A percentile compares a stretch with the other conserved stretches of the same genome.
These are phyloP conservation scores for Purshia tridentata DNA, from an alignment of 306 rosid species.

Conservation along the genomic window DNA sequence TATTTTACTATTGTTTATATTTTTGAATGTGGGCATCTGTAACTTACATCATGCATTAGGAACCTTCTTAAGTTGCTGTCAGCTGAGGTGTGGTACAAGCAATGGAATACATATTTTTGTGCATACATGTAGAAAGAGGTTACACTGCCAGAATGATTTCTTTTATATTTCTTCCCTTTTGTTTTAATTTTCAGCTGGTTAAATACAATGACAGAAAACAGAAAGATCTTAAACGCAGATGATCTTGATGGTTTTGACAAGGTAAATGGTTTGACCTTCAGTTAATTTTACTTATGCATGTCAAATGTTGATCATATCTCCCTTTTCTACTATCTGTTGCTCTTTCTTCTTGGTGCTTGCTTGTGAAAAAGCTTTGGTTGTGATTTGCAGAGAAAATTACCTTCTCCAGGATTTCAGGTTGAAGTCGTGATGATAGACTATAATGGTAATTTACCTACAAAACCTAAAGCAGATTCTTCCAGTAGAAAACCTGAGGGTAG, in stretches of 20 bases:
- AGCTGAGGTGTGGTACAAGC: too few species aligned
- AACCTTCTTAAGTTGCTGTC: background rate
- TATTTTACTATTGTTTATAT: background rate
- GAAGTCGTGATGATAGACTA: constrained; percentile 87
- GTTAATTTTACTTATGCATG: background rate
- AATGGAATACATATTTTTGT: background rate
- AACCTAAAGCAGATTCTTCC: constrained; percentile 41
- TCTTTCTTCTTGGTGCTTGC: constrained; percentile 8
- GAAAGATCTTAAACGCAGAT: constrained; percentile 44
- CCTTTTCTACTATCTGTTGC: constrained; percentile 7
- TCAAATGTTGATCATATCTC: background rate
- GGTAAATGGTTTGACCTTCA: constrained; percentile 44
- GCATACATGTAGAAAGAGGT: background rate
- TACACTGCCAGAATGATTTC: constrained; percentile 7
- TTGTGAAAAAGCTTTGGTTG: constrained; percentile 21
- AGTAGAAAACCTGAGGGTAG: constrained; percentile 46
- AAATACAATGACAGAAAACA: constrained; percentile 79
- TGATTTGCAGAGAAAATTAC: constrained; percentile 72
- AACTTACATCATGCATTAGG: background rate
- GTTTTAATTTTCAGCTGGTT: constrained; percentile 66
- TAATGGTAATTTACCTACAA: constrained; percentile 47
- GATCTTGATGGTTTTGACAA: constrained; percentile 90
- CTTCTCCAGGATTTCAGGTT: constrained; percentile 80
- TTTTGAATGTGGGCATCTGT: background rate
- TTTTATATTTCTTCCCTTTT: constrained; percentile 10